Base-by-base conservation (phyloP, 139 green algal species). In the Prasinococcaceae sp. region DNA sequence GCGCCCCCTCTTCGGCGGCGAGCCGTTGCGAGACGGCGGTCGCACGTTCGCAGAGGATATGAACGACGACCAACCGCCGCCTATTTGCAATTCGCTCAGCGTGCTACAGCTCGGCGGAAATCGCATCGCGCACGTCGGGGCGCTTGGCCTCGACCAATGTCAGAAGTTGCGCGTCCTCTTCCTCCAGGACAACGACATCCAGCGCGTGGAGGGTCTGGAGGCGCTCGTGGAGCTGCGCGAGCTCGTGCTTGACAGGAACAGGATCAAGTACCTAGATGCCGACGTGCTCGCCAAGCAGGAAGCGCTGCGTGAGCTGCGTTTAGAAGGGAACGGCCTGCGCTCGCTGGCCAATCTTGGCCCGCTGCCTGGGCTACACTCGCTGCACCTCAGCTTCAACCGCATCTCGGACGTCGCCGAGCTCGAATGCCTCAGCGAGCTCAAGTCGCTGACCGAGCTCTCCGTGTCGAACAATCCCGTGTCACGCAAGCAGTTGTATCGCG, bases 181-280 rank as follows among this genome's bases (percentile, higher is more conserved):
- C 24, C 37, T 58, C 19, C 52, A 68, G 27, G 77, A 68, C 50
- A 86, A 86, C 61, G 75, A 79, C 45, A 69, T 86, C 50, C 68
- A 54, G 5, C 53, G 62, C 16, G 45, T 84, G 16, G 74, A 81
- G 14, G 76, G 79, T 2, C 54, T 86, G 30, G 66, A 79, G 3
- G 66, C 62, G 16, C 55, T 86, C 30, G 12, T 47, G n/a, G 72
- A 63, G 36, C 61, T 84, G 44, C 59, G 66, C 50, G 79, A 84
- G 71, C 73, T 85, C 10, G 61, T 83, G 17, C 61, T 81, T 19
- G 73, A 80, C 49, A 57, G 72, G 46, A 85, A 85, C 65, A 47
- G 41, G 8, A 57, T 78, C 49, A 77, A 69, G 43, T 28, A 36
- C 10, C 25, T 85, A 0, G 75, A 85, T 27, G 19, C 40, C 19